Conservation (phyloP, 805 yeast genomes). For the Torulaspora quercuum region DNA sequence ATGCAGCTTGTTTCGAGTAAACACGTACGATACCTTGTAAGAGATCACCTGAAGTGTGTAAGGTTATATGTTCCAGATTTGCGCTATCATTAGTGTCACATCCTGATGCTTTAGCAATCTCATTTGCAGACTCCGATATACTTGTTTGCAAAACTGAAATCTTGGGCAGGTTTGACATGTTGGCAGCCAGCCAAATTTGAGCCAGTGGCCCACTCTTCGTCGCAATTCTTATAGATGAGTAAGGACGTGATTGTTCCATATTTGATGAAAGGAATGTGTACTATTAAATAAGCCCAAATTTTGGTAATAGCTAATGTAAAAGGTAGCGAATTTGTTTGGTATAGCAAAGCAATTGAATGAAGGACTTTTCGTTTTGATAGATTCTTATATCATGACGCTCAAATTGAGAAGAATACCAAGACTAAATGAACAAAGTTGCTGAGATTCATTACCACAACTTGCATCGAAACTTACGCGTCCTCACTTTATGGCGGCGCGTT, state of each 20-base stretch:
- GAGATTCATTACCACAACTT: too few species aligned
- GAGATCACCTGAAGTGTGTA: conserved; percentile 80
- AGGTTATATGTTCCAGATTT: conserved; percentile 58
- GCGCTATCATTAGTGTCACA: conserved; percentile 19
- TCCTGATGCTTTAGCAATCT: conserved; percentile 50
- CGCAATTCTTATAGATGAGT: conserved; percentile 20
- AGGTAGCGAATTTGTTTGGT: too few species aligned
- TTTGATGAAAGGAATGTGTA: neutral
- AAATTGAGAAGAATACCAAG: too few species aligned
- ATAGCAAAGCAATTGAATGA: too few species aligned
- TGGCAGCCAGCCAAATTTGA: conserved; percentile 90
- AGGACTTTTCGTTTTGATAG: too few species aligned
- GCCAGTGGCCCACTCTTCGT: conserved; percentile 81
- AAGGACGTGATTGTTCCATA: conserved; percentile 7
- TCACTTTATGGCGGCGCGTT: too few species aligned
- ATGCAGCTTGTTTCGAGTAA: conserved; percentile 80
- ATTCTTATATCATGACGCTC: too few species aligned
- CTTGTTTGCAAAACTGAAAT: conserved; percentile 67
- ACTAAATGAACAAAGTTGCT: too few species aligned
- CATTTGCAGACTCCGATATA: conserved; percentile 61
- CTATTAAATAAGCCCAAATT: neutral
- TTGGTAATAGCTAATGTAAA: too few species aligned
- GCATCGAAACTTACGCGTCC: too few species aligned
- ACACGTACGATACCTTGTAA: conserved; percentile 83
- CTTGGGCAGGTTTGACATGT: conserved; percentile 43